These are phyloP conservation scores for Prillingera fragicola DNA, from an alignment of 1,284 basidiomycete species.

Conservation along the genomic window DNA sequence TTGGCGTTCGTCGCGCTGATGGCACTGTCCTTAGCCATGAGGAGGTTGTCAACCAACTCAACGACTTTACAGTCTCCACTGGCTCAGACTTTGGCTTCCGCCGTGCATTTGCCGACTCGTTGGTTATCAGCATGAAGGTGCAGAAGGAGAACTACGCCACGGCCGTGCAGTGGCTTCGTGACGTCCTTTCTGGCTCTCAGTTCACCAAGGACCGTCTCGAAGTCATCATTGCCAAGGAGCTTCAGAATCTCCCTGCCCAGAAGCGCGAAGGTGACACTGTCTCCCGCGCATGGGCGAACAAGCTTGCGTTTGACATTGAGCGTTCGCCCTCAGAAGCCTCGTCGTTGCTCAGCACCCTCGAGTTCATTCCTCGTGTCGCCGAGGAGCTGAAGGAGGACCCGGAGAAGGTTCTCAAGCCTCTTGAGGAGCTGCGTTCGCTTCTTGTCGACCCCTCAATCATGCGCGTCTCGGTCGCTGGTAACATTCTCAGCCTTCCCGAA, in stretches of 20 bases:
- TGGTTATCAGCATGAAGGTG: slow-evolving; percentile 77
- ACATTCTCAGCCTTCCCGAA: slow-evolving; percentile 65
- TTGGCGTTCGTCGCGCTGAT: slow-evolving; percentile 68
- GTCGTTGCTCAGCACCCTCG: slow-evolving; percentile 66
- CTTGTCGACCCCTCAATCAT: slow-evolving; percentile 74
- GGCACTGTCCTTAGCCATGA: slow-evolving; percentile 76
- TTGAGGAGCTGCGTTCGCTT: slow-evolving; percentile 65
- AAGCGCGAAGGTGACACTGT: slow-evolving; percentile 86
- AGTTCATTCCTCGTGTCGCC: slow-evolving; percentile 72
- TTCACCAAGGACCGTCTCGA: slow-evolving; percentile 82
- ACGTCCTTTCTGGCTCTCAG: slow-evolving; percentile 74
- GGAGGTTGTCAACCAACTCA: slow-evolving; percentile 83
- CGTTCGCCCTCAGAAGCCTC: slow-evolving; percentile 69
- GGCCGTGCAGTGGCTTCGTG: slow-evolving; percentile 80
- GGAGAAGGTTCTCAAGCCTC: slow-evolving; percentile 62
- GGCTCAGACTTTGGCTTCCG: slow-evolving; percentile 67
- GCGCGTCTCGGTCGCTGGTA: slow-evolving; percentile 81
- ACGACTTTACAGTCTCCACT: slow-evolving; percentile 81
- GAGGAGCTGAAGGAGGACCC: slow-evolving; percentile 70
- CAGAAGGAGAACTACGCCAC: slow-evolving; percentile 73
- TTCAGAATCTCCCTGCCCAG: slow-evolving; percentile 85
- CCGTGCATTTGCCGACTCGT: slow-evolving; percentile 65
- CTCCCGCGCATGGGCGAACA: slow-evolving; percentile 64
- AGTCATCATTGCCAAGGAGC: slow-evolving; percentile 80
- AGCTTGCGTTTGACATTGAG: slow-evolving; percentile 61